Conservation (phyloP, 1,284 basidiomycete genomes). For the Sanghuangporus weigelae region DNA sequence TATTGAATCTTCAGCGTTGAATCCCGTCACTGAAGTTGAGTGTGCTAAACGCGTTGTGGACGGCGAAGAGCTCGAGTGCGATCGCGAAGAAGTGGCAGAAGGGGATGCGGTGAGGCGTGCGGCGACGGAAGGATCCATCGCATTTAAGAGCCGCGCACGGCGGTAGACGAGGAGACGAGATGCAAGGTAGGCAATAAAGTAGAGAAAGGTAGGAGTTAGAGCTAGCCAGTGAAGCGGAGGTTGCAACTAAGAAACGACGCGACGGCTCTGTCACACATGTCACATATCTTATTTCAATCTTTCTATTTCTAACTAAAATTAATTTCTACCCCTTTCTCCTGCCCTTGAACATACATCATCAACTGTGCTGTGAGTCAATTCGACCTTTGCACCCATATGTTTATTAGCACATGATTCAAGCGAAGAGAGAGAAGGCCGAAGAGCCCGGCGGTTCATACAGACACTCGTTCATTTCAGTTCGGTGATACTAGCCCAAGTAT, state of each 20-base stretch:
- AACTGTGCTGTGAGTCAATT: neutral
- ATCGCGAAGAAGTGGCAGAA: conserved; percentile 14
- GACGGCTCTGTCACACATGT: neutral
- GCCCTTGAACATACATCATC: neutral
- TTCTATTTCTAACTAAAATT: no score
- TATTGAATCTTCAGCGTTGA: conserved; percentile 18
- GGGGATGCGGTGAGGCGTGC: conserved; percentile 15
- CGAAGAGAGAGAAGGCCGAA: no score
- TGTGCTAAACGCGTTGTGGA: conserved; percentile 23
- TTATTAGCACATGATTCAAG: no score
- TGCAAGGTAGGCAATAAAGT: neutral
- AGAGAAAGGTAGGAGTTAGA: neutral
- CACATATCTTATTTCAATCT: neutral
- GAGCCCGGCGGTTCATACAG: no score
- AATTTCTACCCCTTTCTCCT: no score
- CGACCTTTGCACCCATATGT: no score
- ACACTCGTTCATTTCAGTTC: no score
- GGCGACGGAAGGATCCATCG: conserved; percentile 11
- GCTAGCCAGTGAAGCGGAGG: neutral
- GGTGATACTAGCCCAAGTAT: no score
- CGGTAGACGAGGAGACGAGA: conserved; percentile 1
- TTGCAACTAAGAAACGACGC: neutral
- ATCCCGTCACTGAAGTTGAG: conserved; percentile 24
- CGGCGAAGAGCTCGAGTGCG: conserved; percentile 23
- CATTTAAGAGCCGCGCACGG: conserved; percentile 1